phyloP scores from a whole-genome alignment of 2,329 filamentous ascomycete genomes.

The Fusarium succisae region DNA sequence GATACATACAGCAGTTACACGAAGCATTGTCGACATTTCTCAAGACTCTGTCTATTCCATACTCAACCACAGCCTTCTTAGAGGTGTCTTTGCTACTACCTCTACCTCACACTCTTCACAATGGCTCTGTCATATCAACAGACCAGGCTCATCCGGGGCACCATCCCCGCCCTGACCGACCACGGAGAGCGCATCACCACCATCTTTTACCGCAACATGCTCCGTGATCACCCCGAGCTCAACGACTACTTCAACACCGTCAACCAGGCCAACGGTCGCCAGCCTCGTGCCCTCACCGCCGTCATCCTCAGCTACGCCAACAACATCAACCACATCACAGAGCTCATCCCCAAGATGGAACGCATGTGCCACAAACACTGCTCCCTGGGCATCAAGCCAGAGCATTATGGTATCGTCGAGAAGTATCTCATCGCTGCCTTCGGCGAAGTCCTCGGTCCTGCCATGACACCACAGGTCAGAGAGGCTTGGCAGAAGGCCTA shows the following conservation, averaged over 20 bases:
- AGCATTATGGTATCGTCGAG: conserved; percentile 77
- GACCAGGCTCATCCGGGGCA: conserved; percentile 72
- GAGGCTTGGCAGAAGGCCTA: conserved; percentile 78
- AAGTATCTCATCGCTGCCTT: conserved; percentile 75
- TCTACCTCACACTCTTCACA: conserved; percentile 10
- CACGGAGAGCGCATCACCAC: conserved; percentile 75
- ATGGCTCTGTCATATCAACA: conserved; percentile 63
- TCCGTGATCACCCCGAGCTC: conserved; percentile 71
- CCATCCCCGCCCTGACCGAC: conserved; percentile 73
- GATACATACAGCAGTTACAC: background rate
- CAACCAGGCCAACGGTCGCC: conserved; percentile 50
- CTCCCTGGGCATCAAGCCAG: conserved; percentile 72
- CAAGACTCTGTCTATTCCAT: background rate
- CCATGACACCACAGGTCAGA: conserved; percentile 70
- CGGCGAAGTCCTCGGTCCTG: conserved; percentile 69
- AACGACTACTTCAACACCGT: conserved; percentile 73
- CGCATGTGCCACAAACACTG: conserved; percentile 77
- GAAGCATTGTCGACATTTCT: background rate
- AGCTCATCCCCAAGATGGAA: conserved; percentile 63
- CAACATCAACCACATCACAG: conserved; percentile 72
- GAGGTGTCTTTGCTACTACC: background rate
- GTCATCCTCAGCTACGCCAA: conserved; percentile 74
- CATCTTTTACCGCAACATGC: conserved; percentile 77
- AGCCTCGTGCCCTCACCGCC: conserved; percentile 48
- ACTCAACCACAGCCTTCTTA: background rate